Evolutionary conservation across 352 stramenopile genomes (phyloP).

Genomic region (Saprolegnia diclina): DNA sequence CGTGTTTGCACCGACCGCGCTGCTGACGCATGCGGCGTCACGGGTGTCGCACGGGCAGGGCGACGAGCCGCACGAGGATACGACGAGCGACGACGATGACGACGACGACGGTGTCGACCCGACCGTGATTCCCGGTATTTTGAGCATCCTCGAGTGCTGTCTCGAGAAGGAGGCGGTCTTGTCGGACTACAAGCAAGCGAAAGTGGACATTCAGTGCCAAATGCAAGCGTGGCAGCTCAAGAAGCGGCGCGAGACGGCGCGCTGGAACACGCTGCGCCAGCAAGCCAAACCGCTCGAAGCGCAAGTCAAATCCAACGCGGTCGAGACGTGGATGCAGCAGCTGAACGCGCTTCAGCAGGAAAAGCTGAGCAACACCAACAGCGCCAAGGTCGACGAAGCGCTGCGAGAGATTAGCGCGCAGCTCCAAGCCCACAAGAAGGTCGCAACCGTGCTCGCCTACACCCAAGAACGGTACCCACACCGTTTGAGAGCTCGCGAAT

Average conservation of each 20-base stretch:
- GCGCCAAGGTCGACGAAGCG: conserved; percentile 4
- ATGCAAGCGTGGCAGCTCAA: conserved; percentile 10
- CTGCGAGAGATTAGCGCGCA: neutral
- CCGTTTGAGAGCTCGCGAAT: neutral
- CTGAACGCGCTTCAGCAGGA: conserved; percentile 17
- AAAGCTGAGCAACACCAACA: conserved; percentile 6
- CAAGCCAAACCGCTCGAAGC: conserved; percentile 9
- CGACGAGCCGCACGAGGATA: neutral
- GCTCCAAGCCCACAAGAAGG: conserved; percentile 19
- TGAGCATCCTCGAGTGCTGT: conserved; percentile 10
- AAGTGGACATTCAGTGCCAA: conserved; percentile 3
- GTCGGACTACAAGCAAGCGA: conserved; percentile 6
- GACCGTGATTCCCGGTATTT: neutral
- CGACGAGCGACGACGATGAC: conserved; percentile 7
- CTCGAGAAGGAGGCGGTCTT: conserved; percentile 30
- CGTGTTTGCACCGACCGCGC: neutral
- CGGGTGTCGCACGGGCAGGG: neutral
- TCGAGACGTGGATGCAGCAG: conserved; percentile 17
- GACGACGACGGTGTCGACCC: conserved; percentile 10
- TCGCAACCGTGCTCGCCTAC: conserved; percentile 2
- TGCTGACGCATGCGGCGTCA: neutral
- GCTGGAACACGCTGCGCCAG: conserved; percentile 13
- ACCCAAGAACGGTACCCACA: conserved; percentile 13
- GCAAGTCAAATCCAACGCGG: conserved; percentile 10
- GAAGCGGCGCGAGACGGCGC: conserved; percentile 10